Evolutionary conservation across 495 filamentous ascomycete species (phyloP).

Genomic region (Trichoderma asperelloides): DNA sequence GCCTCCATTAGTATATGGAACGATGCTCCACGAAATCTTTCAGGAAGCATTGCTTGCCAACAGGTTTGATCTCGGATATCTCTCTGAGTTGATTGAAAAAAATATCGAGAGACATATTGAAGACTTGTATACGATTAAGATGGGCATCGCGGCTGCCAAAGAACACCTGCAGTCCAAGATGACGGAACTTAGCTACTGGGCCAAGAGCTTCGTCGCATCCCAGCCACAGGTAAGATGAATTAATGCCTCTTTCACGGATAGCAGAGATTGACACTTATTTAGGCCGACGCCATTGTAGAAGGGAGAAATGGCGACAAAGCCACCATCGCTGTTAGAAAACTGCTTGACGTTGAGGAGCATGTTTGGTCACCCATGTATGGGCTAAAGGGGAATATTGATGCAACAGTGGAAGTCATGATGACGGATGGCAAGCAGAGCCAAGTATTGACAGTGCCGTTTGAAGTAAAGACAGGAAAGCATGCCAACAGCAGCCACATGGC

Average conservation of each 20-base stretch:
- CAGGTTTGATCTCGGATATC: conserved; percentile 61
- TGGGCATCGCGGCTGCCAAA: conserved; percentile 60
- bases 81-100: conserved; percentile 52
- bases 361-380: conserved; percentile 97
- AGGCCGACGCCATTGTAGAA: conserved; percentile 65
- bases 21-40: conserved; percentile 87
- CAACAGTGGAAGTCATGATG: conserved; percentile 88
- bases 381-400: conserved; percentile 94
- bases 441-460: conserved; percentile 79
- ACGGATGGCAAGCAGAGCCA: conserved; percentile 51
- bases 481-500: conserved; percentile 72
- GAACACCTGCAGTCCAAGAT: conserved; percentile 73
- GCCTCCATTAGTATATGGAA: conserved; percentile 76
- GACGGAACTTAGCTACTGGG: conserved; percentile 71
- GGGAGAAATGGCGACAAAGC: conserved; percentile 65
- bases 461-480: conserved; percentile 87
- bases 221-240: conserved; percentile 53
- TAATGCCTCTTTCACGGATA: not conserved
- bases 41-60: conserved; percentile 83
- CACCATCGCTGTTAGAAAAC: conserved; percentile 78
- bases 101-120: conserved; percentile 68
- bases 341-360: conserved; percentile 95
- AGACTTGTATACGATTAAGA: conserved; percentile 73
- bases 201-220: conserved; percentile 63
- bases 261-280: conserved; percentile 16